Evolutionary conservation across 371 early-diverging fungal genomes (phyloP).

Genomic region (Sporodiniella umbellata): DNA sequence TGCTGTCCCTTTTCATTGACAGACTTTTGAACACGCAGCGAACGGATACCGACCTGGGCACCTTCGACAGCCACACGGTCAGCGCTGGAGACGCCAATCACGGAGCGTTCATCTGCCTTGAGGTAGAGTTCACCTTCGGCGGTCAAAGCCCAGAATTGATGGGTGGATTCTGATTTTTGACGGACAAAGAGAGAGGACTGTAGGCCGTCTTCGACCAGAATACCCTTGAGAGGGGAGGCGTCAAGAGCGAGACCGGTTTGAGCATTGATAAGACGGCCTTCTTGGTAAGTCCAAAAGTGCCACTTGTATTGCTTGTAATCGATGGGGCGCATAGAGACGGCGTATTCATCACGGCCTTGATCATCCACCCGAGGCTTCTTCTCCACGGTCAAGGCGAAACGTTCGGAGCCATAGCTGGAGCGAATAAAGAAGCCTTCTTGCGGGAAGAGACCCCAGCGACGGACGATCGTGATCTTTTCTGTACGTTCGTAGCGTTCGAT

Average conservation of each 20-base stretch:
- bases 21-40: slow-evolving; percentile 24
- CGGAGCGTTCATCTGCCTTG: slow-evolving; percentile 27
- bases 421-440: slow-evolving; percentile 38
- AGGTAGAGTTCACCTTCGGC: slow-evolving; percentile 38
- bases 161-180: slow-evolving; percentile 17
- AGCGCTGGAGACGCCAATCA: slow-evolving; percentile 30
- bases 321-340: slow-evolving; percentile 28
- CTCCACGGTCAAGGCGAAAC: slow-evolving; percentile 38
- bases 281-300: slow-evolving; percentile 50
- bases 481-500: slow-evolving; percentile 27
- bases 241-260: slow-evolving; percentile 54
- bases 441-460: slow-evolving; percentile 48
- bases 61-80: slow-evolving; percentile 27
- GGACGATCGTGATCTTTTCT: slow-evolving; percentile 26
- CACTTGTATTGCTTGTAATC: slow-evolving; percentile 39
- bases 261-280: slow-evolving; percentile 52
- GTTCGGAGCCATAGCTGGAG: slow-evolving; percentile 22
- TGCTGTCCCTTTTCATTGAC: slow-evolving; percentile 25
- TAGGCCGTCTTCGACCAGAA: slow-evolving; percentile 33
- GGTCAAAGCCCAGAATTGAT: slow-evolving; percentile 39
- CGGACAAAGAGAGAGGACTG: slow-evolving; percentile 30
- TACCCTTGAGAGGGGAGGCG: slow-evolving; percentile 25
- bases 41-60: slow-evolving; percentile 38
- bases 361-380: slow-evolving; percentile 10
- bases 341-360: slow-evolving; percentile 19